Evolutionary conservation across 106 monocot genomes (phyloP).

Genomic region (Allium sativum): DNA sequence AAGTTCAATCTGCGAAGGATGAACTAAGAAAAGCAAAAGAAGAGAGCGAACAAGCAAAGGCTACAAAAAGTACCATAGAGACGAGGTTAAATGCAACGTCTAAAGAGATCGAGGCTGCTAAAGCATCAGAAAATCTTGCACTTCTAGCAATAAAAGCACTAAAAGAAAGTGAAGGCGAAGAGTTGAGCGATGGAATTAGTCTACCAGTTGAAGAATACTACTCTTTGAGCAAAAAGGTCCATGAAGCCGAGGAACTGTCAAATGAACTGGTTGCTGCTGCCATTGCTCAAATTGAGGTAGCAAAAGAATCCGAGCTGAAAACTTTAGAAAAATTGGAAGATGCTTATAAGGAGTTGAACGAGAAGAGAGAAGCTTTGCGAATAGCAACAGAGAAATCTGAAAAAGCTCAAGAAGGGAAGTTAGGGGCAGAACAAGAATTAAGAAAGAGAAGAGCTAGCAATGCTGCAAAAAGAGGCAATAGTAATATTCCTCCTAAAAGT

Average conservation of each 20-base stretch:
- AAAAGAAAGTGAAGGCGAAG: conserved; percentile 12
- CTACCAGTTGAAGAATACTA: conserved; percentile 15
- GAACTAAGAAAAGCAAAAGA: conserved; percentile 12
- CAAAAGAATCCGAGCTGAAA: conserved; percentile 16
- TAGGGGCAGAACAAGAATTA: conserved; percentile 21
- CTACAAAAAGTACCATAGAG: conserved; percentile 1
- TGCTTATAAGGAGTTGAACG: conserved; percentile 8
- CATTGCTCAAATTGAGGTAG: conserved; percentile 8
- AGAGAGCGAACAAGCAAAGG: conserved; percentile 6
- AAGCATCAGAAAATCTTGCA: conserved; percentile 15
- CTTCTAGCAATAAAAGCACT: conserved; percentile 13
- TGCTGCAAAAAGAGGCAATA: neutral
- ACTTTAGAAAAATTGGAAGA: conserved; percentile 14
- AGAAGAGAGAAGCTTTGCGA: conserved; percentile 12
- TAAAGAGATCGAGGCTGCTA: conserved; percentile 11
- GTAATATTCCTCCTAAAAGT: conserved; percentile 9
- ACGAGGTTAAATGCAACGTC: conserved; percentile 6
- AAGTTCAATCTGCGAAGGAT: conserved; percentile 3
- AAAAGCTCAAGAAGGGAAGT: conserved; percentile 17
- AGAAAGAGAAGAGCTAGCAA: conserved; percentile 14
- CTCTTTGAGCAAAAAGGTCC: conserved; percentile 17
- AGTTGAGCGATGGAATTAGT: conserved; percentile 1
- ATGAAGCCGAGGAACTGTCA: conserved; percentile 15
- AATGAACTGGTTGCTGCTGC: conserved; percentile 14
- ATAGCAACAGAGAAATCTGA: conserved; percentile 7